Conservation (phyloP, 129 eudicot genomes). For the Logfia minima region DNA sequence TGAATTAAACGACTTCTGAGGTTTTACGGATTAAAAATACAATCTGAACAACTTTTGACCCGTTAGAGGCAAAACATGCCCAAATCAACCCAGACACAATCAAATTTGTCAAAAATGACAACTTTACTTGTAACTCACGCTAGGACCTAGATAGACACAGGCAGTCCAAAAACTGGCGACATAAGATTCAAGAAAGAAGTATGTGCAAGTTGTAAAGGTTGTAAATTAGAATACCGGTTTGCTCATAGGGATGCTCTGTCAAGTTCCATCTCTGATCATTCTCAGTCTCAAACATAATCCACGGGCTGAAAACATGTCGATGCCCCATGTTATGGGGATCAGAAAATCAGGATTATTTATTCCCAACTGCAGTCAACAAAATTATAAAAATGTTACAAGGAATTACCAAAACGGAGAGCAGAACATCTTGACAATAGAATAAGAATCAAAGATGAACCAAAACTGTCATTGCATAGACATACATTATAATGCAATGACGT, state of each 20-base stretch:
- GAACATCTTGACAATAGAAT: not conserved
- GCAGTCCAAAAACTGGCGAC: not conserved
- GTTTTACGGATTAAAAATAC: too few species aligned
- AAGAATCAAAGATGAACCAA: not conserved
- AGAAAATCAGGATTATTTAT: conserved; percentile 21
- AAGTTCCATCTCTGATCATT: conserved; percentile 56
- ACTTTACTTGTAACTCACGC: not conserved
- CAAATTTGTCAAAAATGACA: too few species aligned
- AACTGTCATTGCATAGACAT: not conserved
- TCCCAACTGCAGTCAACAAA: conserved; percentile 24
- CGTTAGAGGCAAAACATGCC: too few species aligned
- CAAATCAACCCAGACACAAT: too few species aligned
- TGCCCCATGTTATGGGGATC: conserved; percentile 50
- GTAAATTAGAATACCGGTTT: conserved; percentile 33
- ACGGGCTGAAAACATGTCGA: conserved; percentile 46
- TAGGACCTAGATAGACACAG: not conserved
- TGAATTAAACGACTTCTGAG: too few species aligned
- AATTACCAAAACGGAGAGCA: not conserved
- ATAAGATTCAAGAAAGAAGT: not conserved
- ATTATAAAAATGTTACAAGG: not conserved
- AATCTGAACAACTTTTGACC: too few species aligned
- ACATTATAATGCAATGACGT: not conserved
- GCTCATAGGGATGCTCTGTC: conserved; percentile 41
- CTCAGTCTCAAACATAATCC: conserved; percentile 48
- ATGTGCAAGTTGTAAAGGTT: not conserved